These are phyloP conservation scores for Colletotrichum graminicola DNA, from an alignment of 2,329 filamentous ascomycete species.

Conservation along the genomic window DNA sequence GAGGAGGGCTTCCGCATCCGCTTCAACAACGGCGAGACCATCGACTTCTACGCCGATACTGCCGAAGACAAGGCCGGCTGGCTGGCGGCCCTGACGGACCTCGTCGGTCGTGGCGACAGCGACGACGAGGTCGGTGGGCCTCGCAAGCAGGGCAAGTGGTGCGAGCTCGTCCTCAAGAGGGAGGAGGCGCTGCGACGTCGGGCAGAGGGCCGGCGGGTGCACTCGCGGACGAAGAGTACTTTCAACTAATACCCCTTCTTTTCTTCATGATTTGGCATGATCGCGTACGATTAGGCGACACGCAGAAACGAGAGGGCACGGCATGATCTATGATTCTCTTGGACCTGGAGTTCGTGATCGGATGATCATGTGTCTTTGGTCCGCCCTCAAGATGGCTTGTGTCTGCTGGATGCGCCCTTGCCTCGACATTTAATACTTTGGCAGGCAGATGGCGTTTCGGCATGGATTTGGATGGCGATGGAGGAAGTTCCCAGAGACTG, in stretches of 20 bases:
- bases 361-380: conserved; percentile 40
- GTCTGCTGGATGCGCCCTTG: conserved; percentile 30
- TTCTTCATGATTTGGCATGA: conserved; percentile 38
- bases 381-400: conserved; percentile 28
- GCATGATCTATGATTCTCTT: conserved; percentile 43
- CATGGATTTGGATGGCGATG: conserved; percentile 34
- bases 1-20: conserved; percentile 99
- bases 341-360: conserved; percentile 42
- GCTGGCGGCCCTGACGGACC: conserved; percentile 89
- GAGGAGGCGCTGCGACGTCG: conserved; percentile 71
- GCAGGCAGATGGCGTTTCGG: conserved; percentile 36
- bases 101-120: conserved; percentile 67
- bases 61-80: conserved; percentile 90
- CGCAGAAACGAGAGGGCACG: conserved; percentile 37
- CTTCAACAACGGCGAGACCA: conserved; percentile 97
- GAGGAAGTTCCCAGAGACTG: conserved; percentile 38
- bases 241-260: conserved; percentile 53
- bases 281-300: conserved; percentile 36
- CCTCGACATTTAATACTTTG: conserved; percentile 39
- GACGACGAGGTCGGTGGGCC: conserved; percentile 59
- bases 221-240: conserved; percentile 71
- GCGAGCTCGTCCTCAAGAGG: conserved; percentile 73
- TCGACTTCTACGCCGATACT: conserved; percentile 97
- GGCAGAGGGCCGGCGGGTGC: conserved; percentile 63
- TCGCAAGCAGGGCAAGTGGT: conserved; percentile 71